A percentile compares a stretch with the other conserved stretches of the same genome.
These are phyloP conservation scores for Bauhinia variegata DNA, from an alignment of 306 rosid genomes.

Conservation along the genomic window DNA sequence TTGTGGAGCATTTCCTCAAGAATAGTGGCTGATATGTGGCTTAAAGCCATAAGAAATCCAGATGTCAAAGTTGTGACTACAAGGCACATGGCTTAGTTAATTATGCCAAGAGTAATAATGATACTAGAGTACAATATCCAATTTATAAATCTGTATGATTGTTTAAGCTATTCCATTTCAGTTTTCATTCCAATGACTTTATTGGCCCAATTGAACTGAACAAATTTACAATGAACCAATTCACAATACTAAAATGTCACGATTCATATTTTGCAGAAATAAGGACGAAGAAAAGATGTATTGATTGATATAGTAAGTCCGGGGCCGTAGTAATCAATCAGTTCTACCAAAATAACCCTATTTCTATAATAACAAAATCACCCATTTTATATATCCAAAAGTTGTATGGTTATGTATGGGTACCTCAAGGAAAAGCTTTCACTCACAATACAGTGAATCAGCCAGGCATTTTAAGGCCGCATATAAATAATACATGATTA, in stretches of 20 bases:
- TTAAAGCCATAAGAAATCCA: conserved; percentile 87
- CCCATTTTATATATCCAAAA: conserved; percentile 23
- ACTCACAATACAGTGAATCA: conserved; percentile 39
- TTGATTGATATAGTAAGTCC: conserved; percentile 4
- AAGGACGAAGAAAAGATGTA: conserved; percentile 1
- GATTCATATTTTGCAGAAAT: no score
- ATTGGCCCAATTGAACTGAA: no score
- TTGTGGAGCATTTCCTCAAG: conserved; percentile 90
- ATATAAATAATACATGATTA: conserved; percentile 40
- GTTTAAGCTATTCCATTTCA: no score
- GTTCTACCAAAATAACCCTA: background rate
- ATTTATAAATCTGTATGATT: conserved; percentile 8
- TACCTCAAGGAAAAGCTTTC: conserved; percentile 31
- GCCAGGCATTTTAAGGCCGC: conserved; percentile 44
- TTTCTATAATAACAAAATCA: conserved; percentile 9
- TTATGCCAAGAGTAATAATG: no score
- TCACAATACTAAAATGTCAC: no score
- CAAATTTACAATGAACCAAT: no score
- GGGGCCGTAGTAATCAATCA: background rate
- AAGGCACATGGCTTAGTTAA: no score
- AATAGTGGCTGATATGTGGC: conserved; percentile 96
- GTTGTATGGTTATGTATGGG: conserved; percentile 24
- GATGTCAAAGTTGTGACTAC: conserved; percentile 65
- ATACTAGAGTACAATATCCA: no score
- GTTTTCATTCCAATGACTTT: no score